phyloP scores from a whole-genome alignment of 441 rosid species.

The Cnidoscolus chayamansa region DNA sequence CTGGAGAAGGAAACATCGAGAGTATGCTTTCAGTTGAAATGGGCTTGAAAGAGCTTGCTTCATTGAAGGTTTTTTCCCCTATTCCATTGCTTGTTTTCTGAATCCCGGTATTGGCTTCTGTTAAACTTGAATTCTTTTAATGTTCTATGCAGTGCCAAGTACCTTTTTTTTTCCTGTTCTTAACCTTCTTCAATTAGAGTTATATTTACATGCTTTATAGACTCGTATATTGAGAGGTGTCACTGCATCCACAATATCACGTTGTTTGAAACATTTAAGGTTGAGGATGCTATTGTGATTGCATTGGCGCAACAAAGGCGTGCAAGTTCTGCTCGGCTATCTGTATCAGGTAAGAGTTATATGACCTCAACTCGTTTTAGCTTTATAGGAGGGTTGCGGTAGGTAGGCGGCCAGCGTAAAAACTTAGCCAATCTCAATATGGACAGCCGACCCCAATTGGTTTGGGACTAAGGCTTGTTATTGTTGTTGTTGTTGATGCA shows the following conservation, averaged over 20 bases:
- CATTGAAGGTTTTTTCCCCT: constrained; percentile 58
- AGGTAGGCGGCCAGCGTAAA: no score
- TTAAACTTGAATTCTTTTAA: not conserved
- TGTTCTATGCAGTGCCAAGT: no score
- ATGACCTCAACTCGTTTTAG: constrained; percentile 14
- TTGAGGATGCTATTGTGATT: constrained; percentile 75
- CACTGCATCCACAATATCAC: constrained; percentile 6
- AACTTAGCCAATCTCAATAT: no score
- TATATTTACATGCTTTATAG: not conserved
- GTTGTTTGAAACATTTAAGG: constrained; percentile 42
- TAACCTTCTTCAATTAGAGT: constrained; percentile 4
- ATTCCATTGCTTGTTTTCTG: not conserved
- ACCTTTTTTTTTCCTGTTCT: not conserved
- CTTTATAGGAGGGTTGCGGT: not conserved
- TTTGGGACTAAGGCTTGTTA: no score
- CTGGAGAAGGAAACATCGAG: constrained; percentile 94
- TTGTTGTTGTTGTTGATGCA: no score
- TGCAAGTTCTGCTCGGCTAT: constrained; percentile 60
- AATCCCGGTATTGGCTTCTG: not conserved
- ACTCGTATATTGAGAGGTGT: not conserved
- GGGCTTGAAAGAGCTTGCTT: constrained; percentile 92
- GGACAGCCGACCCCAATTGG: no score
- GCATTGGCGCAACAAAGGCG: constrained; percentile 81
- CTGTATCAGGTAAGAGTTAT: constrained; percentile 56
- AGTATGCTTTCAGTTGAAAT: constrained; percentile 98